Conservation (phyloP, 2,329 filamentous ascomycete species). For the Colletotrichum spaethianum region DNA sequence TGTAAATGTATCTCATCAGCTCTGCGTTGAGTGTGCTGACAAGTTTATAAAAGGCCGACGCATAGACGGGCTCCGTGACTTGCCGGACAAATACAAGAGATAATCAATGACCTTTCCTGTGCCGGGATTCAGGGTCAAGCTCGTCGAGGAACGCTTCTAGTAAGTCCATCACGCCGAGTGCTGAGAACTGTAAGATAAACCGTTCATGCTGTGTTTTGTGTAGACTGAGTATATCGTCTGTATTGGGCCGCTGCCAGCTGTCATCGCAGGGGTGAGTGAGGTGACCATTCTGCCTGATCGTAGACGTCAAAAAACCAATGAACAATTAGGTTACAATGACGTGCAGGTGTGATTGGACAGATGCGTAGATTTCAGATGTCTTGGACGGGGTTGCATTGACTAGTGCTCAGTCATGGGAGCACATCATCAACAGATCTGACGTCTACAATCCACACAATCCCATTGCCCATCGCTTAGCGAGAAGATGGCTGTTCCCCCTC, state of each 20-base stretch:
- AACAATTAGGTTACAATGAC: slow-evolving; percentile 18
- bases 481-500: background rate
- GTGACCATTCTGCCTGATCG: background rate
- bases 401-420: background rate
- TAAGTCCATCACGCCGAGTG: background rate
- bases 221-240: slow-evolving; percentile 22
- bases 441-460: background rate
- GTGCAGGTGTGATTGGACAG: background rate
- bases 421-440: slow-evolving; percentile 9
- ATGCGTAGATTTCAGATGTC: background rate
- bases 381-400: background rate
- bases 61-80: background rate
- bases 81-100: background rate
- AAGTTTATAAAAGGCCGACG: background rate
- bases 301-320: slow-evolving; percentile 15
- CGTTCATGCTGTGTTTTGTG: background rate
- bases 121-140: too few species aligned
- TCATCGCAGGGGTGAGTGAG: slow-evolving; percentile 1
- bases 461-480: background rate
- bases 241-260: background rate
- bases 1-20: background rate
- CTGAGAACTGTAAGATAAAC: background rate
- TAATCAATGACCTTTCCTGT: too few species aligned
- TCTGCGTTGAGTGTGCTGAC: background rate
- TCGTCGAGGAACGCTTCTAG: background rate